Base-by-base conservation (phyloP, 306 rosid species). In the Dalbergia oliveri region DNA sequence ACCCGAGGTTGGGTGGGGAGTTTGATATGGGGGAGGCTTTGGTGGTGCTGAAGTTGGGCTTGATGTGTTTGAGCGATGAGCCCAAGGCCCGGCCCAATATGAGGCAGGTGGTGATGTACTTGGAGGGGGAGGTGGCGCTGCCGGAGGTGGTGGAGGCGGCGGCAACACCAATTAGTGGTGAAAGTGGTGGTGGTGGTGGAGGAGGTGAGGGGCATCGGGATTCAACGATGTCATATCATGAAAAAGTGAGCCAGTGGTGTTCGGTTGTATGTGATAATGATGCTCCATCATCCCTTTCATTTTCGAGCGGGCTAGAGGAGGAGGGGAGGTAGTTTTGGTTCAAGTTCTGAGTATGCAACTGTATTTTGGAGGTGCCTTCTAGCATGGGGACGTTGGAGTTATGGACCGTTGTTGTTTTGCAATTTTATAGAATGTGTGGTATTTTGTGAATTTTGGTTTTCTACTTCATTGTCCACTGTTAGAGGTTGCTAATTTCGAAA, bases 91-190 rank as follows among this genome's bases (percentile, higher is more conserved):
- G 86, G 10, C 90, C 88, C 4, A 37, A 35, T 6, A 82, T 82
- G 72, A 84, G 81, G 62, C 85, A 84, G 79, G 81, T 76, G 34
- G 83, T 84, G 50, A 84, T 76, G 79, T 84, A 65, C 58, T 82
- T 84, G 86, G 83, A 84, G 19, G 87, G 86, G 0, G 88, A 84
- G 81, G 67, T 26, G 57, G 15, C 47, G 23, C 44, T 81, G 41
- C 80, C 88, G 18, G 69, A 64, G 5, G 4, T 23, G 37, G 39
- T 10, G 79, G 47, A 4, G 72, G 54, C 14, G 56, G 8, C 9
- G 31, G 43, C 12, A 35, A 0, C 31, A 26, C 31, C 31, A 26
- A 26, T 26, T 2, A 26, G 31, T 26, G 31, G 31, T 26, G 31
- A 49, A 13, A 14, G 2, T 1, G 66, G 53, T 37, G 39, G 23